Evolutionary conservation across 371 early-diverging fungal genomes (phyloP).

Genomic region (Mucor saturninus): DNA sequence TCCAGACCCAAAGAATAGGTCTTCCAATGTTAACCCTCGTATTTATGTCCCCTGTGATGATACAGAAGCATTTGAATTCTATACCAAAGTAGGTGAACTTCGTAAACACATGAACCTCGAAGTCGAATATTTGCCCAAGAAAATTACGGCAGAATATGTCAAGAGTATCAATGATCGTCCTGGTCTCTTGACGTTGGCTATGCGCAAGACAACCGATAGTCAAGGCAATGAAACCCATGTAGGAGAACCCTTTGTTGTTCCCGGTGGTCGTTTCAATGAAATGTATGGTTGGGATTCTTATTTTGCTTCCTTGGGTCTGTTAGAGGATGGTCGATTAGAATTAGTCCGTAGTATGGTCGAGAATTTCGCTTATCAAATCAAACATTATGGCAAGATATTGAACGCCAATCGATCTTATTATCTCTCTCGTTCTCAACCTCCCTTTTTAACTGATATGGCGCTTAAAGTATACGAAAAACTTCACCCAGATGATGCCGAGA

Average conservation of each 20-base stretch:
- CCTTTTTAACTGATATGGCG: slow-evolving; percentile 97
- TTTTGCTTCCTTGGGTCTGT: slow-evolving; percentile 90
- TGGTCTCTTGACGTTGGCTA: slow-evolving; percentile 89
- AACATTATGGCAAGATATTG: slow-evolving; percentile 96
- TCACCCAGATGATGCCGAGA: slow-evolving; percentile 48
- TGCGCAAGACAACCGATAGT: slow-evolving; percentile 64
- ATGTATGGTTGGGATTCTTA: slow-evolving; percentile 99
- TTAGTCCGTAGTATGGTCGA: slow-evolving; percentile 94
- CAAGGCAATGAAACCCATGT: slow-evolving; percentile 57
- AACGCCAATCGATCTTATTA: slow-evolving; percentile 98
- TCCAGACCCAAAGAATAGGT: slow-evolving; percentile 92
- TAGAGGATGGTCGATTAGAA: slow-evolving; percentile 83
- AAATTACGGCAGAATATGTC: slow-evolving; percentile 90
- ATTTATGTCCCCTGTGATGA: slow-evolving; percentile 93
- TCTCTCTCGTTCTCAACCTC: slow-evolving; percentile 95
- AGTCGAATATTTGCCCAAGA: slow-evolving; percentile 83
- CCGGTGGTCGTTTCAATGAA: slow-evolving; percentile 98
- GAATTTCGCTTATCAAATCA: slow-evolving; percentile 94
- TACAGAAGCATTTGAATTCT: slow-evolving; percentile 78
- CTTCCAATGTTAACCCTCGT: slow-evolving; percentile 76
- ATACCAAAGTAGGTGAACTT: slow-evolving; percentile 63
- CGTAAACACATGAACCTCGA: slow-evolving; percentile 80
- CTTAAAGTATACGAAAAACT: slow-evolving; percentile 77
- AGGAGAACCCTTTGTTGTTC: slow-evolving; percentile 95
- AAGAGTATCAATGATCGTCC: slow-evolving; percentile 87